Evolutionary conservation across 202 grass and related monocot genomes (phyloP), one percentile per base, ranked within the genome.

Genomic region (Alloteropsis angusta): DNA sequence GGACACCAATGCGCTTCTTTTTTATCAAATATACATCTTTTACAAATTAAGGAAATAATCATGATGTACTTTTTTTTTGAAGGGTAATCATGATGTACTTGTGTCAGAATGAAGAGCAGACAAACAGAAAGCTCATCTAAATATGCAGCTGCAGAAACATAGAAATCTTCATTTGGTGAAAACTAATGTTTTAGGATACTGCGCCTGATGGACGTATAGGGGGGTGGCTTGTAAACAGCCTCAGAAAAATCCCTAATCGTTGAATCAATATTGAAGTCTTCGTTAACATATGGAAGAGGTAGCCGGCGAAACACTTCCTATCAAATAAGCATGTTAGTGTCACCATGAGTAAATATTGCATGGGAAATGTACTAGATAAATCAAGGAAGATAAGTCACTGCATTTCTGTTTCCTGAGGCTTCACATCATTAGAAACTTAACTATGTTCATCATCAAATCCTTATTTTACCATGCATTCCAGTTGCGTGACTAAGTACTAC

Each of bases 11-110:
- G 18, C 92, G 85, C 76, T 98, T 98, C 88, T 88, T 97, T 85
- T 97, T 97, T 36, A 97, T 84, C 84, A 94, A 83, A 92, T 98
- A 98, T 60, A 98, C 76, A 93, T 98, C 96, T 98, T 85, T 85
- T 71, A 55, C 65, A 39, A 59, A 65, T 86, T 88, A 87, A 90
- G 86, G 70, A 68, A 56, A 82, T 44, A 85, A 52, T 48, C 6
- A 66, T 39, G 30, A 21, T 35, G 30, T 42, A 37, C 12, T 42
- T 39, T n/a, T n/a, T n/a, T n/a, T n/a, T n/a, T n/a, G n/a, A n/a
- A n/a, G n/a, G n/a, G n/a, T 44, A 85, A 52, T 48, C 6, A 66
- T 39, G 30, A 21, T 35, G 30, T 42, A 37, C 12, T 42, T 39
- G 15, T 78, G 46, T 75, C 18, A 2, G 50, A 47, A 72, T 49